A percentile compares a stretch with the other conserved stretches of the same genome.
Conservation (phyloP, 306 rosid genomes). For the Pyrus pyrifolia region DNA sequence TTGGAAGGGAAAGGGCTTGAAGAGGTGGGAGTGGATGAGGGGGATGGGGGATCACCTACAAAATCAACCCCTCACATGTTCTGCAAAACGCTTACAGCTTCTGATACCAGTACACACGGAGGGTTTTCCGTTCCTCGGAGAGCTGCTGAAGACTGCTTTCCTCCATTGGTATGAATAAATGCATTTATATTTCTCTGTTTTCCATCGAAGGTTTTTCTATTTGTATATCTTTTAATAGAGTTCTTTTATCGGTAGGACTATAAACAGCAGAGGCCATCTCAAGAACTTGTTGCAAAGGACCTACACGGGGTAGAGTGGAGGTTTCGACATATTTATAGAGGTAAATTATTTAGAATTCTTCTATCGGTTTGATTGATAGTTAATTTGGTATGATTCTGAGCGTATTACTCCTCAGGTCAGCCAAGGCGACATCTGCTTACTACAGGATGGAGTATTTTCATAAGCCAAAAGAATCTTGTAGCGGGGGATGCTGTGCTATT, state of each 20-base stretch:
- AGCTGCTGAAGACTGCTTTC: slow-evolving; percentile 98
- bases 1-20: slow-evolving; percentile 55
- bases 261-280: slow-evolving; percentile 92
- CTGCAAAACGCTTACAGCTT: slow-evolving; percentile 96
- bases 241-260: slow-evolving; percentile 50
- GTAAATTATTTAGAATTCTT: slow-evolving; percentile 24
- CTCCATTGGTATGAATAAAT: slow-evolving; percentile 60
- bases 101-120: slow-evolving; percentile 96
- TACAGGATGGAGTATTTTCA: slow-evolving; percentile 95
- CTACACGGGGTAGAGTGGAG: slow-evolving; percentile 88
- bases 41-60: slow-evolving; percentile 62
- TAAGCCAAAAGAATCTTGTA: slow-evolving; percentile 88
- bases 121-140: slow-evolving; percentile 97
- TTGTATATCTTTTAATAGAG: neutral
- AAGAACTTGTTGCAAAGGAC: slow-evolving; percentile 93
- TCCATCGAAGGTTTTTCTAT: neutral
- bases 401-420: slow-evolving; percentile 66
- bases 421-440: slow-evolving; percentile 97
- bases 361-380: slow-evolving; percentile 16
- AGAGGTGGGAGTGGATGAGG: slow-evolving; percentile 58
- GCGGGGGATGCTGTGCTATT: slow-evolving; percentile 98
- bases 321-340: slow-evolving; percentile 91
- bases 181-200: slow-evolving; percentile 6
- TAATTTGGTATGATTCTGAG: slow-evolving; percentile 16
- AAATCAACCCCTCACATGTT: slow-evolving; percentile 95